These are phyloP conservation scores for Chaetomium sp. DNA, from an alignment of 2,329 filamentous ascomycete genomes.

Conservation along the genomic window DNA sequence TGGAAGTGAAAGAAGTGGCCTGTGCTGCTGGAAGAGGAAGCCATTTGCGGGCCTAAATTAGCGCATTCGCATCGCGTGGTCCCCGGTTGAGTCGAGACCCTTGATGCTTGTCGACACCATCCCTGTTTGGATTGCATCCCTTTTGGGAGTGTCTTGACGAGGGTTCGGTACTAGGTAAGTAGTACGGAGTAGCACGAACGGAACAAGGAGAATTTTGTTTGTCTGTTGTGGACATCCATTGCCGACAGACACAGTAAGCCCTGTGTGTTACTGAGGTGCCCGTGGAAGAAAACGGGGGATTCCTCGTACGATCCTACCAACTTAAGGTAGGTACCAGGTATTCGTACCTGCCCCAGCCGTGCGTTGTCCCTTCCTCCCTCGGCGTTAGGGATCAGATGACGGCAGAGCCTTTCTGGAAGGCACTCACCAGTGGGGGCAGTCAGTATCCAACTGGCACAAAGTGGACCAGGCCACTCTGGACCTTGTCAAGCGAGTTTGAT, in stretches of 20 bases:
- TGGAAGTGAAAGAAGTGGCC: not conserved
- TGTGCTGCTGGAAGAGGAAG: slow-evolving; percentile 1
- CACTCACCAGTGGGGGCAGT: slow-evolving; percentile 5
- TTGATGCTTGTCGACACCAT: slow-evolving; percentile 11
- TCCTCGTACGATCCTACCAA: not conserved
- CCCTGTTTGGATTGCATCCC: slow-evolving; percentile 11
- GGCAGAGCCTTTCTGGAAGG: slow-evolving; percentile 12
- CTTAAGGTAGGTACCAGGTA: too few relatives aligned
- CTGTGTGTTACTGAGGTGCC: not conserved
- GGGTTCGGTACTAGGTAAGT: slow-evolving; percentile 2
- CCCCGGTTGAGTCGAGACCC: slow-evolving; percentile 3
- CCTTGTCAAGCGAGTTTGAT: slow-evolving; percentile 30
- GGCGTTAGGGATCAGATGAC: not conserved
- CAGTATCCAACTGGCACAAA: not conserved
- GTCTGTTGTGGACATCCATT: not conserved
- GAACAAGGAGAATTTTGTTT: slow-evolving; percentile 13
- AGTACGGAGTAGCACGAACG: too few relatives aligned
- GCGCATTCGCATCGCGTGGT: slow-evolving; percentile 7
- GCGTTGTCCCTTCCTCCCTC: too few relatives aligned
- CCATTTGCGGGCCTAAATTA: slow-evolving; percentile 9
- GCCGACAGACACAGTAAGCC: not conserved
- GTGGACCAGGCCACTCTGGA: slow-evolving; percentile 2
- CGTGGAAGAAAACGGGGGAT: not conserved
- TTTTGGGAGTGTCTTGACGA: not conserved
- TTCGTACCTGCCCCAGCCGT: not conserved